These are phyloP conservation scores for Claviceps maximensis DNA, from an alignment of 2,329 filamentous ascomycete genomes.

Conservation along the genomic window DNA sequence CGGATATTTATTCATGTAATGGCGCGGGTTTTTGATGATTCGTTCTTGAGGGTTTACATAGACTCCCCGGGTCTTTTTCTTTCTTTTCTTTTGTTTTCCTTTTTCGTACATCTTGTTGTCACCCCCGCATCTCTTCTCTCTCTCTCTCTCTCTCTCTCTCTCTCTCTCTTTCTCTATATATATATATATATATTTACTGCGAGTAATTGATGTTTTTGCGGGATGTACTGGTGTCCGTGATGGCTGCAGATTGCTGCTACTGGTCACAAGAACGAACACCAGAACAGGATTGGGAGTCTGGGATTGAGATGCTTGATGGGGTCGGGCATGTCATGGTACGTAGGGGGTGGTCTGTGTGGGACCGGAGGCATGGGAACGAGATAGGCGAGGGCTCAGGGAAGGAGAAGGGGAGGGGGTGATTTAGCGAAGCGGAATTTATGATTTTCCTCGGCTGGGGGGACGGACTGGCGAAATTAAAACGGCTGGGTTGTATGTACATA, in stretches of 20 bases:
- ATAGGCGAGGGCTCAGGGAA: background rate
- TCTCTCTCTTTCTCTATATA: background rate
- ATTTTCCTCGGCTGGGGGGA: background rate
- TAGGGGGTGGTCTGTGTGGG: background rate
- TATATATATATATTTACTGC: background rate
- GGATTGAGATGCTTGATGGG: too few relatives aligned
- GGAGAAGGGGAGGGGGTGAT: background rate
- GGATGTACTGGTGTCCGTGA: background rate
- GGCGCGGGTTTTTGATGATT: too few relatives aligned
- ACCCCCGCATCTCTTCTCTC: background rate
- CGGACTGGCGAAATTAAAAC: too few relatives aligned
- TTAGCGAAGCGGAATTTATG: background rate
- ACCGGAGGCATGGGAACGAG: background rate
- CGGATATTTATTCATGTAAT: too few relatives aligned
- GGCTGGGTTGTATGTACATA: background rate
- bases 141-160: background rate
- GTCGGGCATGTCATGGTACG: too few relatives aligned
- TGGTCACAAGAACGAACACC: background rate
- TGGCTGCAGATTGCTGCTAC: background rate
- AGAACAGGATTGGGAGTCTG: too few relatives aligned
- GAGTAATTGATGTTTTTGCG: background rate
- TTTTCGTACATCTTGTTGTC: background rate
- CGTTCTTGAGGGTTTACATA: too few relatives aligned
- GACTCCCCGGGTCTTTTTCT: background rate
- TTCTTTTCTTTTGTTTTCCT: background rate